Evolutionary conservation across 768 basidiomycete species (phyloP).

Genomic region (Cystobasidium ongulense): DNA sequence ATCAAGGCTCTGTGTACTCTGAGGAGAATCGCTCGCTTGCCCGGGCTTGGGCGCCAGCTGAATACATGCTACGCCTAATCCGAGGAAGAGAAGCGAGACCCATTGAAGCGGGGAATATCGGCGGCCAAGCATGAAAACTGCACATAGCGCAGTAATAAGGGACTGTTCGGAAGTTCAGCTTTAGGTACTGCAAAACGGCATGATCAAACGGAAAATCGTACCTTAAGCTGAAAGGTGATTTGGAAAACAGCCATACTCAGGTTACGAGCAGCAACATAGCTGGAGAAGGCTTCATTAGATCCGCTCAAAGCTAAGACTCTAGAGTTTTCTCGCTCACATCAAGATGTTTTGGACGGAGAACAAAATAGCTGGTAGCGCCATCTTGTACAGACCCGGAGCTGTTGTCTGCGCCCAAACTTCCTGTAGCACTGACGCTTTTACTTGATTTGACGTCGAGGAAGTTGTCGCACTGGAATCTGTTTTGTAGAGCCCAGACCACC

Average conservation of each 20-base stretch:
- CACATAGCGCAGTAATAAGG: conserved; percentile 74
- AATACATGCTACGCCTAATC: conserved; percentile 47
- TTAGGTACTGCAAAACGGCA: background rate
- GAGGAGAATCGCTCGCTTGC: background rate
- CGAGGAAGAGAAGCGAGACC: conserved; percentile 55
- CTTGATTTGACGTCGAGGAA: background rate
- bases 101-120: conserved; percentile 54
- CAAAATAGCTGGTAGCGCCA: conserved; percentile 86
- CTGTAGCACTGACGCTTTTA: background rate
- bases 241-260: conserved; percentile 88
- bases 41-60: conserved; percentile 57
- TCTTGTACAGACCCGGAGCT: conserved; percentile 82
- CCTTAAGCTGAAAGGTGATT: conserved; percentile 90
- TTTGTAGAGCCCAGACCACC: too few relatives aligned
- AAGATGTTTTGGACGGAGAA: conserved; percentile 58
- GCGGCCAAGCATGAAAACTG: conserved; percentile 79
- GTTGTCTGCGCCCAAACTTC: conserved; percentile 54
- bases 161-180: conserved; percentile 31
- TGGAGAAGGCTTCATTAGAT: conserved; percentile 47
- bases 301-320: background rate
- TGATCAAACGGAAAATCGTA: too few relatives aligned
- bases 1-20: background rate
- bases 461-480: background rate
- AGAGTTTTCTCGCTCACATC: background rate
- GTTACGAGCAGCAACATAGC: conserved; percentile 78